phyloP scores from a whole-genome alignment of 202 grass and related monocot genomes.

The Schoenoplectus tabernaemontani region DNA sequence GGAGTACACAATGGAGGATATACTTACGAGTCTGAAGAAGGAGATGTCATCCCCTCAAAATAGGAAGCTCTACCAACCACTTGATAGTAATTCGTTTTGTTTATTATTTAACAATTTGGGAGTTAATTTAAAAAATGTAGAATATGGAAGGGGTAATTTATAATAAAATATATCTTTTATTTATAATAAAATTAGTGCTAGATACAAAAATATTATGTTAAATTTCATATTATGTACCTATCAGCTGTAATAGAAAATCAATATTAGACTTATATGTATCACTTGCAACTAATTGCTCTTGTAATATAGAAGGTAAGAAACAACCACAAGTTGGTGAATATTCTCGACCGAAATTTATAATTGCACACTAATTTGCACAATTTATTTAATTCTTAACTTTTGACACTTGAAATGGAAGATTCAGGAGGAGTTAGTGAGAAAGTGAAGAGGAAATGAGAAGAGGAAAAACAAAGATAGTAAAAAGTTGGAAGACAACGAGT shows the following conservation, averaged over 20 bases:
- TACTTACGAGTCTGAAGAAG: slow-evolving; percentile 66
- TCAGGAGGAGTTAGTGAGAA: not conserved
- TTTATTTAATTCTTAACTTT: not conserved
- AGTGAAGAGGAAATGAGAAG: not conserved
- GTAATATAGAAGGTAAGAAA: not conserved
- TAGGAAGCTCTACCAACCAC: slow-evolving; percentile 65
- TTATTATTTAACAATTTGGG: not conserved
- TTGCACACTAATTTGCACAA: not conserved
- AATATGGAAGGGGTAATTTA: no score
- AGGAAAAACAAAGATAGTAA: not conserved
- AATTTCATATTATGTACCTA: slow-evolving; percentile 56
- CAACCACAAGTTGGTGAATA: not conserved
- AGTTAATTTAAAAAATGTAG: no score
- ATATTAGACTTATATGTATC: not conserved
- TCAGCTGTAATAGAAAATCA: slow-evolving; percentile 36
- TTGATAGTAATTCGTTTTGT: slow-evolving; percentile 45
- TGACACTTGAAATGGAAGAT: not conserved
- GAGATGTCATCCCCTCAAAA: slow-evolving; percentile 82
- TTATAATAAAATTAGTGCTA: no score
- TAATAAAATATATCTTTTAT: no score
- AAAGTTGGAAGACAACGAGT: not conserved
- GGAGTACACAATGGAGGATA: slow-evolving; percentile 82
- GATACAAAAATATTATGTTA: no score
- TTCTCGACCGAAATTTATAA: not conserved
- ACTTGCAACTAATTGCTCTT: not conserved